A percentile compares a stretch with the other conserved stretches of the same genome.
phyloP scores from a whole-genome alignment of 208 protist species.

The Angomonas ambiguus region DNA sequence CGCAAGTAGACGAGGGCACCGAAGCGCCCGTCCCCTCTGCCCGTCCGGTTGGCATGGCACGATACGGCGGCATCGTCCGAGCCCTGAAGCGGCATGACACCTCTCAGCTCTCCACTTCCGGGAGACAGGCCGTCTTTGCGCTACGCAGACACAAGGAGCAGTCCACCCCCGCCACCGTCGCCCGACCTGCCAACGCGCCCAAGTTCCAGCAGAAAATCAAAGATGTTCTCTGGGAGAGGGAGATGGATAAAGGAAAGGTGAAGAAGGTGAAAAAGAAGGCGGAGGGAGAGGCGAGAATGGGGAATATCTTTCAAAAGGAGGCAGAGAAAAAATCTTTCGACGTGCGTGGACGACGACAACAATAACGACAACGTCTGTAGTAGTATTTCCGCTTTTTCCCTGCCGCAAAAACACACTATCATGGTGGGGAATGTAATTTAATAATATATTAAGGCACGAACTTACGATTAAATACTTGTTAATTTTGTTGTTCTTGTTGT shows the following conservation, averaged over 20 bases:
- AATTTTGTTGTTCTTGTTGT: neutral
- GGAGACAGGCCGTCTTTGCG: slow-evolving; percentile 28
- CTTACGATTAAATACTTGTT: too few relatives aligned
- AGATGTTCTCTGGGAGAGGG: slow-evolving; percentile 78
- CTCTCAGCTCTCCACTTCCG: neutral
- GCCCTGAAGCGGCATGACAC: slow-evolving; percentile 28
- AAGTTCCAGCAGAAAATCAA: slow-evolving; percentile 76
- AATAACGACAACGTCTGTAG: too few relatives aligned
- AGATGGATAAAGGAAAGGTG: slow-evolving; percentile 80
- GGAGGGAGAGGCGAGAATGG: neutral
- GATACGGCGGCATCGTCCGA: slow-evolving; percentile 53
- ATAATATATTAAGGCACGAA: too few relatives aligned
- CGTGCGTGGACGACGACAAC: neutral
- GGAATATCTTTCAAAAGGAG: neutral
- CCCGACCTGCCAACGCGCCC: slow-evolving; percentile 35
- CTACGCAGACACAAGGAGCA: slow-evolving; percentile 28
- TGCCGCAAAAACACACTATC: too few relatives aligned
- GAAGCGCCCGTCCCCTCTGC: neutral
- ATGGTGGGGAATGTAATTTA: too few relatives aligned
- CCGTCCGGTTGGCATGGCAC: neutral
- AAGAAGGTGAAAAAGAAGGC: slow-evolving; percentile 63
- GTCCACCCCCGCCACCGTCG: slow-evolving; percentile 38
- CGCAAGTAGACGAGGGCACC: neutral
- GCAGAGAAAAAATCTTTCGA: slow-evolving; percentile 1
- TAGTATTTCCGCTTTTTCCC: too few relatives aligned